These are phyloP conservation scores for Eremomyces bilateralis DNA, from an alignment of 495 filamentous ascomycete species.

Conservation along the genomic window DNA sequence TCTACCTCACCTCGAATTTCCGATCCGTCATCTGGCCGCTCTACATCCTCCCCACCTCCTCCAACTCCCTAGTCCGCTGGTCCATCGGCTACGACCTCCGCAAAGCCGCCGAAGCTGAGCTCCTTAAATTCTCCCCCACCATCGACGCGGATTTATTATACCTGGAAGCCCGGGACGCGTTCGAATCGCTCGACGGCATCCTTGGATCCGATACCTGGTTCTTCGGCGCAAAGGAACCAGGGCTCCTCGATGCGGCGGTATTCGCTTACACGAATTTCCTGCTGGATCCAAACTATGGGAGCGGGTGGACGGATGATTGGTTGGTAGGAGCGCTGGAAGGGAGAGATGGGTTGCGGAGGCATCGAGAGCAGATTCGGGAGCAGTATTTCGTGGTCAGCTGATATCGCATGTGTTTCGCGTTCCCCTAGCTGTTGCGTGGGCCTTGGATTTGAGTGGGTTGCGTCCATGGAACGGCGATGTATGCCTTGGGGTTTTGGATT, in stretches of 20 bases:
- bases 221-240: conserved; percentile 38
- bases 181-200: conserved; percentile 49
- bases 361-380: too few species aligned
- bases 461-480: too few species aligned
- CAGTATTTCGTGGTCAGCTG: too few species aligned
- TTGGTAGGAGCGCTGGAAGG: too few species aligned
- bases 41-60: conserved; percentile 45
- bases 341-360: too few species aligned
- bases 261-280: conserved; percentile 84
- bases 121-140: conserved; percentile 37
- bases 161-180: conserved; percentile 43
- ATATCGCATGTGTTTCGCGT: too few species aligned
- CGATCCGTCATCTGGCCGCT: conserved; percentile 36
- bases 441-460: too few species aligned
- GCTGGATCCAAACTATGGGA: conserved; percentile 30
- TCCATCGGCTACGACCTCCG: conserved; percentile 43
- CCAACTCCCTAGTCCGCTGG: conserved; percentile 36
- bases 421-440: too few species aligned
- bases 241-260: conserved; percentile 65
- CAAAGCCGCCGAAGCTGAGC: conserved; percentile 45
- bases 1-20: conserved; percentile 57
- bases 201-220: conserved; percentile 46
- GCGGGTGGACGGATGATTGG: conserved; percentile 25
- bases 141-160: conserved; percentile 45
- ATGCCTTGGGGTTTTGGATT: too few species aligned